These are phyloP conservation scores for Ascochyta koolunga DNA, from an alignment of 2,329 filamentous ascomycete species.

Conservation along the genomic window DNA sequence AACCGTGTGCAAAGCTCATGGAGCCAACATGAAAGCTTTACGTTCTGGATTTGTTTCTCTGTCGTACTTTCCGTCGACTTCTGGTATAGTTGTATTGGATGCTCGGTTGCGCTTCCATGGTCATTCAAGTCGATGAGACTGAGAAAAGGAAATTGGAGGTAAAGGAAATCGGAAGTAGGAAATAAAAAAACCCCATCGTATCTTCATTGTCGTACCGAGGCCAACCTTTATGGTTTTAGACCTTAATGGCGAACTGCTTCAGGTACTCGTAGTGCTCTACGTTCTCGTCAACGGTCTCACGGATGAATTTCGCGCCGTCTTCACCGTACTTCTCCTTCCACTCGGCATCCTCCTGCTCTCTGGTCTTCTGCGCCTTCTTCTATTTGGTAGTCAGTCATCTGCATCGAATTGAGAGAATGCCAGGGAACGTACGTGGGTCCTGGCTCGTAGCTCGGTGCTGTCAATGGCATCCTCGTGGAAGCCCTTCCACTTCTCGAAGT, in stretches of 20 bases:
- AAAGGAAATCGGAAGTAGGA: not conserved
- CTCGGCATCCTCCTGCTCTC: slow-evolving; percentile 71
- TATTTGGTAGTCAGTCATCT: slow-evolving; percentile 27
- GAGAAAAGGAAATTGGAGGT: not conserved
- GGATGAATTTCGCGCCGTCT: slow-evolving; percentile 72
- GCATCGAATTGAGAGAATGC: not conserved
- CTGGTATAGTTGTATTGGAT: not conserved
- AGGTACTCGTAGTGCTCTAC: slow-evolving; percentile 79
- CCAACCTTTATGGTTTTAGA: slow-evolving; percentile 28
- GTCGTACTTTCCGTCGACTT: not conserved
- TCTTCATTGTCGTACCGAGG: not conserved
- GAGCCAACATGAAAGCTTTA: not conserved
- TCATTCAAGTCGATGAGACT: too few species aligned
- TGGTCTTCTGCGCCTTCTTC: slow-evolving; percentile 67
- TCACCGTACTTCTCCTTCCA: slow-evolving; percentile 78
- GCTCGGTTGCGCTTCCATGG: not conserved
- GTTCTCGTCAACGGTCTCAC: slow-evolving; percentile 73
- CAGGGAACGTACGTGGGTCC: slow-evolving; percentile 61
- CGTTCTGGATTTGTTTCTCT: not conserved
- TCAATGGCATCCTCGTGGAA: slow-evolving; percentile 95
- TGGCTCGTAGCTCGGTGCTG: slow-evolving; percentile 75
- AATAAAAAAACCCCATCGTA: too few species aligned
- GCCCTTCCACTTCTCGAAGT: slow-evolving; percentile 96
- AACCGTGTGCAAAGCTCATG: not conserved
- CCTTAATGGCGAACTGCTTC: slow-evolving; percentile 74